Percentiles rank a stretch among this genome's conserved stretches.
Evolutionary conservation across 2,329 filamentous ascomycete genomes (phyloP).

Genomic region (Colletotrichum limetticola): DNA sequence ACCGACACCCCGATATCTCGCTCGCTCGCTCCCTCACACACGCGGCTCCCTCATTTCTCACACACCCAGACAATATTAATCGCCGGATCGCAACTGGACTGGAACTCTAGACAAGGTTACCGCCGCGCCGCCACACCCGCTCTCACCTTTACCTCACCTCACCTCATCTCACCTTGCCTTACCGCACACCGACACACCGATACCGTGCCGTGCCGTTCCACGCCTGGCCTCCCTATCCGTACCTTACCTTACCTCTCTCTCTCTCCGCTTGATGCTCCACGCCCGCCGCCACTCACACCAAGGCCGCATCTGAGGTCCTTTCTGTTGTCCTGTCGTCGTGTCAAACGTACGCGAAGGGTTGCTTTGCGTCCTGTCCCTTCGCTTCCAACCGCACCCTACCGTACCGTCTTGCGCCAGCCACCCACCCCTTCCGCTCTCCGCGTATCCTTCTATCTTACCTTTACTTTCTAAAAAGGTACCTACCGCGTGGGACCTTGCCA

Average conservation of each 20-base stretch:
- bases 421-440: background rate
- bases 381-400: background rate
- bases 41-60: background rate
- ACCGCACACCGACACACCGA: constrained; percentile 7
- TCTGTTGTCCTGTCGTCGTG: background rate
- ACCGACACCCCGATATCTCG: background rate
- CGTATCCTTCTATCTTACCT: background rate
- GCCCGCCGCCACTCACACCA: constrained; percentile 19
- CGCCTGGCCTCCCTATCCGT: constrained; percentile 3
- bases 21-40: background rate
- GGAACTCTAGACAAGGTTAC: background rate
- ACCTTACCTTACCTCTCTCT: too few relatives aligned
- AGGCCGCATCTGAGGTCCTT: constrained; percentile 11
- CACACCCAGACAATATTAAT: background rate
- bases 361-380: constrained; percentile 10
- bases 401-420: constrained; percentile 5
- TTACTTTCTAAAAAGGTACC: constrained; percentile 5
- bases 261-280: constrained; percentile 32
- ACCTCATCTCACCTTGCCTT: background rate
- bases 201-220: background rate
- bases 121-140: background rate
- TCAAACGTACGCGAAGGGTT: background rate
- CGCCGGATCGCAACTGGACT: background rate
- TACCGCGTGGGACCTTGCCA: constrained; percentile 19
- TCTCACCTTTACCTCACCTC: background rate